Evolutionary conservation across 352 stramenopile species (phyloP).

Genomic region (Hyaloperonospora brassicae): DNA sequence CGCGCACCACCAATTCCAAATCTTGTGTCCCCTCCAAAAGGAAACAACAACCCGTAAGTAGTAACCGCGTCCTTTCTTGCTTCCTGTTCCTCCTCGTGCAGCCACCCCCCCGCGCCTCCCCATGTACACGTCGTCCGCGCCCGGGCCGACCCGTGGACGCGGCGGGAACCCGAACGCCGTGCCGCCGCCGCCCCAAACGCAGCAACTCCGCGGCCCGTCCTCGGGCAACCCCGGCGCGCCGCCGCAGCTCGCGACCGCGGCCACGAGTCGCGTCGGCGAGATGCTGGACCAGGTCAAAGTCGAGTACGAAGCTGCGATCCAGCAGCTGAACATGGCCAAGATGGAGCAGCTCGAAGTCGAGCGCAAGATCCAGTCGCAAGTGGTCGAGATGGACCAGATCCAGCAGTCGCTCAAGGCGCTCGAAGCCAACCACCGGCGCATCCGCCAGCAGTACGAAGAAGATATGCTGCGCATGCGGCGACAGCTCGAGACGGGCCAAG

Average conservation of each 20-base stretch:
- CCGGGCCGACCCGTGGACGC: slow-evolving; percentile 43
- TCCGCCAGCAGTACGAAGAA: slow-evolving; percentile 82
- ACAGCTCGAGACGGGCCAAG: slow-evolving; percentile 59
- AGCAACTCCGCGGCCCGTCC: slow-evolving; percentile 55
- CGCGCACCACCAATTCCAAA: not conserved
- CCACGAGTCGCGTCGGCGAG: slow-evolving; percentile 59
- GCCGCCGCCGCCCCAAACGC: slow-evolving; percentile 40
- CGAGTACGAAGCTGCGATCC: slow-evolving; percentile 75
- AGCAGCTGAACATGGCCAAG: slow-evolving; percentile 84
- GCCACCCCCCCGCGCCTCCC: not conserved
- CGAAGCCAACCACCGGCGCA: slow-evolving; percentile 71
- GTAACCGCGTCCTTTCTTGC: not conserved
- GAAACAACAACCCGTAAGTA: too few relatives aligned
- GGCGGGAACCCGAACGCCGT: slow-evolving; percentile 44
- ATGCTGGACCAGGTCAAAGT: slow-evolving; percentile 82
- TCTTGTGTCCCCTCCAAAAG: not conserved
- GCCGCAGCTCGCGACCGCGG: slow-evolving; percentile 22
- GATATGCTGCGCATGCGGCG: slow-evolving; percentile 77
- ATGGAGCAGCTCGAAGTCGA: slow-evolving; percentile 85
- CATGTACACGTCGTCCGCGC: slow-evolving; percentile 69
- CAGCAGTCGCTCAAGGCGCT: slow-evolving; percentile 81
- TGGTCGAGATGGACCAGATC: slow-evolving; percentile 85
- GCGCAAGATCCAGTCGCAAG: slow-evolving; percentile 81
- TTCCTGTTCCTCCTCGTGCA: not conserved
- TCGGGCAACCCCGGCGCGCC: slow-evolving; percentile 35